A percentile compares a stretch with the other conserved stretches of the same genome.
phyloP scores from a whole-genome alignment of 768 basidiomycete genomes.

The Lentinus brumalis region DNA sequence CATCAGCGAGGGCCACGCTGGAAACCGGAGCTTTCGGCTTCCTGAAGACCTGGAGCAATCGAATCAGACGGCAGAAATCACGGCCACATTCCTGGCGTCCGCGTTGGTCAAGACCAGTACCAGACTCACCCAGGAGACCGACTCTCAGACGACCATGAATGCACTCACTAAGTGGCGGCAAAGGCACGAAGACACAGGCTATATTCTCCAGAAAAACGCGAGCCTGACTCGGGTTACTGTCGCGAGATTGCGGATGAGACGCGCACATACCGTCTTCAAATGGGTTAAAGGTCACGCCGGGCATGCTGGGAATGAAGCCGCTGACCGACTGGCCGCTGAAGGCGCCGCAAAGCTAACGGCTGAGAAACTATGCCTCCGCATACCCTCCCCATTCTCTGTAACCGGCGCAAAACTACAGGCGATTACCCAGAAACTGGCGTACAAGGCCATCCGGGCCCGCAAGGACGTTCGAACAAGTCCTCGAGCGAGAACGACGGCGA shows the following conservation, averaged over 20 bases:
- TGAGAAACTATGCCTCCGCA: not conserved
- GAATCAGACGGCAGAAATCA: constrained; percentile 1
- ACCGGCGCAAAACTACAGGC: not conserved
- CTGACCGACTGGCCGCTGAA: not conserved
- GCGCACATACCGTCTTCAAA: constrained; percentile 1
- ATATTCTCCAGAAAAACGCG: constrained; percentile 21
- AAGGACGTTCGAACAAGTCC: not conserved
- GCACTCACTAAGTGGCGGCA: constrained; percentile 11
- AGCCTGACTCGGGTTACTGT: not conserved
- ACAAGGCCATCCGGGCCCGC: not conserved
- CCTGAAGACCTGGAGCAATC: not conserved
- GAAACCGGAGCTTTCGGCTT: not conserved
- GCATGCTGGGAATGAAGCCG: not conserved
- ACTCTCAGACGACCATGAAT: constrained; percentile 25
- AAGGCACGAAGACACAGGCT: constrained; percentile 33
- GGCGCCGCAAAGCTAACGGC: not conserved
- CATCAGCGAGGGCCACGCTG: not conserved
- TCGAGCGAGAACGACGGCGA: not conserved
- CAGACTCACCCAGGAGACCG: constrained; percentile 11
- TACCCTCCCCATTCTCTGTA: not conserved
- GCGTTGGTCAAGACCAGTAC: rapidly evolving
- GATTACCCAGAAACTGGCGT: not conserved
- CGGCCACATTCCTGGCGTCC: not conserved
- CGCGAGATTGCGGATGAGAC: not conserved
- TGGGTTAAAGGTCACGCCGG: constrained; percentile 11